Conservation (phyloP, 2,329 filamentous ascomycete species). For the Cryphonectria parasitica region DNA sequence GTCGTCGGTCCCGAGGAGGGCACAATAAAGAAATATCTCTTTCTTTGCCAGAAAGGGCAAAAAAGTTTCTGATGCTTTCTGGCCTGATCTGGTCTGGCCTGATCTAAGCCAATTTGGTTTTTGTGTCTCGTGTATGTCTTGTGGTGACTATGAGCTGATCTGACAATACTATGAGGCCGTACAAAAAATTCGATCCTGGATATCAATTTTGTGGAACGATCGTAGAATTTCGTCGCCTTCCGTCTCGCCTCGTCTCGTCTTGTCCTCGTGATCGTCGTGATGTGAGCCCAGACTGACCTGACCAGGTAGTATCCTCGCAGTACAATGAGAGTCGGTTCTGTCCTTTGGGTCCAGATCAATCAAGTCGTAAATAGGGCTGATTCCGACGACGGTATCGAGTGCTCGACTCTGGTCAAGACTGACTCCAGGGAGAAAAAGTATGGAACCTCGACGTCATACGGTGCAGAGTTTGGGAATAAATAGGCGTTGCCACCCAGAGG, state of each 20-base stretch:
- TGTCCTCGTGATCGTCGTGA: conserved; percentile 11
- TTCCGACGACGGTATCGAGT: not conserved
- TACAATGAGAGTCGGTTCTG: not conserved
- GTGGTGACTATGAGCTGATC: conserved; percentile 8
- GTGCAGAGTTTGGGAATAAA: too few relatives aligned
- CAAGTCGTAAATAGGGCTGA: not conserved
- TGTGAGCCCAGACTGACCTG: conserved; percentile 2
- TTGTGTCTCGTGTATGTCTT: not conserved
- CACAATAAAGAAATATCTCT: not conserved
- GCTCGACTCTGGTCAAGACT: not conserved
- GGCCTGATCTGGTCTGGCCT: not conserved
- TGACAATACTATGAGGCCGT: not conserved
- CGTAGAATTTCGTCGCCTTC: not conserved
- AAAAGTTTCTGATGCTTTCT: not conserved
- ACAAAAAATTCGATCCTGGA: not conserved
- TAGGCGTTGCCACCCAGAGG: too few relatives aligned
- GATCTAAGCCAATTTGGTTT: not conserved
- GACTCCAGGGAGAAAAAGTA: not conserved
- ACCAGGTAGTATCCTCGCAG: not conserved
- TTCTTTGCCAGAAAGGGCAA: not conserved
- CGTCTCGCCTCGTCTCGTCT: conserved; percentile 4
- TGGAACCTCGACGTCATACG: not conserved
- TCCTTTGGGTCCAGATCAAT: not conserved
- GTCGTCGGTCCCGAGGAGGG: not conserved
- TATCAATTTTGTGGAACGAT: conserved; percentile 1